These are phyloP conservation scores for Cryptococcus hybrid DNA, from an alignment of 1,284 basidiomycete species.

Conservation along the genomic window DNA sequence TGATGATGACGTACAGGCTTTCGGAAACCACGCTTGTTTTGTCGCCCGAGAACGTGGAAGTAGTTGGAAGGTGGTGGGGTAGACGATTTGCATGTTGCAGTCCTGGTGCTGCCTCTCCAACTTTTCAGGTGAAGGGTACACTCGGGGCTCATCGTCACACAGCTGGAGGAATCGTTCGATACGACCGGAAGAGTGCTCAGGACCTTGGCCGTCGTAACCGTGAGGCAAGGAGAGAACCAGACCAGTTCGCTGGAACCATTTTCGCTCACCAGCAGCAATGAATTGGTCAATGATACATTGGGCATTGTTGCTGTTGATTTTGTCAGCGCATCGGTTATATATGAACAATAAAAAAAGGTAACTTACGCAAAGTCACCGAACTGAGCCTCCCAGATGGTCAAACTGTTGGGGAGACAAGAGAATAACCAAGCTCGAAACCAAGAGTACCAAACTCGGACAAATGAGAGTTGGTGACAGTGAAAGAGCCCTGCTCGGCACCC, in stretches of 20 bases:
- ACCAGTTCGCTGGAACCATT: slow-evolving; percentile 96
- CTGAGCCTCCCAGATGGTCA: slow-evolving; percentile 99
- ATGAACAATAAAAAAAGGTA: slow-evolving; percentile 10
- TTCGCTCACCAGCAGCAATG: slow-evolving; percentile 94
- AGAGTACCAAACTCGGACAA: slow-evolving; percentile 94
- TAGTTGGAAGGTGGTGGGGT: slow-evolving; percentile 94
- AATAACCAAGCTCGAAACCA: slow-evolving; percentile 98
- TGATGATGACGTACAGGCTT: slow-evolving; percentile 65
- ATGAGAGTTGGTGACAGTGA: slow-evolving; percentile 96
- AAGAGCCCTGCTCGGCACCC: slow-evolving; percentile 79
- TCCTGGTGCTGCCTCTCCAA: slow-evolving; percentile 96
- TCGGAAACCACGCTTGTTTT: slow-evolving; percentile 94
- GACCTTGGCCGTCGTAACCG: slow-evolving; percentile 98
- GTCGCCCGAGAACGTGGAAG: slow-evolving; percentile 92
- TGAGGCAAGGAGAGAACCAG: slow-evolving; percentile 91
- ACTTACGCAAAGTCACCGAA: slow-evolving; percentile 86
- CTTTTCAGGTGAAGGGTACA: slow-evolving; percentile 86
- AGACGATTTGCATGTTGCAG: slow-evolving; percentile 99
- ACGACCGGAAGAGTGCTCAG: slow-evolving; percentile 95
- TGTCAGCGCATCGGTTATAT: neutral
- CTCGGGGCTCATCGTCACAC: slow-evolving; percentile 93
- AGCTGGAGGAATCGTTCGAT: slow-evolving; percentile 97
- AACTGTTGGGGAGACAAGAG: slow-evolving; percentile 87
- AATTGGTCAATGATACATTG: slow-evolving; percentile 99
- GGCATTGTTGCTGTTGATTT: slow-evolving; percentile 66